Base-by-base conservation (phyloP, 2,329 filamentous ascomycete genomes). In the Sporothrix curviconia region DNA sequence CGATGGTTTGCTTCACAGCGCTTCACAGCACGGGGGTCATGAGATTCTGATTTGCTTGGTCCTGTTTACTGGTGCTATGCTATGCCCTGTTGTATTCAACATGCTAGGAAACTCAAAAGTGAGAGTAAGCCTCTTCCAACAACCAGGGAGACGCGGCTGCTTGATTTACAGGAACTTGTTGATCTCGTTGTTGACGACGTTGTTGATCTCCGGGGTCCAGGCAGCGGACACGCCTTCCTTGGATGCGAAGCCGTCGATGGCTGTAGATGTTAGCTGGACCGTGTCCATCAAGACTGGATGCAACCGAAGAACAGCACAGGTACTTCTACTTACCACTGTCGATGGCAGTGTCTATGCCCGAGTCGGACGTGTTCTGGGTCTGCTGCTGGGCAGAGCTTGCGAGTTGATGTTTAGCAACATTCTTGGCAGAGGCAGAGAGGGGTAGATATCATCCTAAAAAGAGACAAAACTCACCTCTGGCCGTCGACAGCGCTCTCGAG, bases 181-280 rank as follows among this genome's bases (percentile, higher is more conserved):
- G 55, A 68, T 44, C 59, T 66, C 68, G 11, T 69, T 63, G 60
- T 71, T 71, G 60, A 69, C 67, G 11, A 68, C 25, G 59, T 70
- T 70, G 66, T 70, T 71, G 57, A 71, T 62, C 61, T 67, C 67
- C 2, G 69, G 67, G 56, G 71, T 67, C 1, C 65, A 9, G 11
- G 62, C 65, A 22, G 68, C 65, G 2, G 69, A 63, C 3, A 71
- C 4, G 15, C 67, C 70, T 58, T 71, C 70, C 62, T 68, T 69
- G 54, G 60, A 60, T 12, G 69, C 69, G 25, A 68, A 65, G 30
- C 64, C 60, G 43, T 71, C 68, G 59, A 71, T 55, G 25, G 63
- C 69, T 71, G 42, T 19, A 6, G 24, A 1, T 19, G 14, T 37
- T 11, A 19, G 28, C 11, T 28, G 3, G 15, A 36, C 0, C 9